Evolutionary conservation across 495 filamentous ascomycete genomes (phyloP), one percentile per base, ranked within the genome.

Genomic region (Terfezia boudieri): DNA sequence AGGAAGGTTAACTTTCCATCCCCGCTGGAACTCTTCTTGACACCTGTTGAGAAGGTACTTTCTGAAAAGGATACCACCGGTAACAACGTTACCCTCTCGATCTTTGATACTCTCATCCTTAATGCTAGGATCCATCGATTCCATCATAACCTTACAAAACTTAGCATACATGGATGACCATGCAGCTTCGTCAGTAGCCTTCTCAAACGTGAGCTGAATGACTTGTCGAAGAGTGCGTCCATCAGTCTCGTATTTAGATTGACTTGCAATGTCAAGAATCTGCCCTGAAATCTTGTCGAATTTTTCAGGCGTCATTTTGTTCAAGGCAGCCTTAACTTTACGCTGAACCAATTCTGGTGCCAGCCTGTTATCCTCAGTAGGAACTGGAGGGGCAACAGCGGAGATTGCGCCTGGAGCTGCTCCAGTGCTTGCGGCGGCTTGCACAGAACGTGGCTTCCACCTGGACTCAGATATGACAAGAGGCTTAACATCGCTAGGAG

Each of bases 271-370:
- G 38, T 80, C 76, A 26, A 96, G 75, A 53, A 99, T 94, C 67
- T 96, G 87, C 52, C 84, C 81, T 17, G 90, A 74, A 56, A 99
- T 94, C 73, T 82, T 86, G 60, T 95, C 87, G 66, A 99, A 99
- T 62, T 95, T 96, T 70, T 96, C 90, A 0, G 90, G 90, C 0
- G 90, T 95, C 92, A 99, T 96, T 81, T 96, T 96, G 77, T 99
- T 96, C 60, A 99, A 71, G 50, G 83, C 83, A 54, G 86, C 84
- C 78, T 99, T 99, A 64, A 96, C 92, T 78, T 96, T 99, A 58
- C 90, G 80, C 70, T 99, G 90, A 59, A 99, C 90, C 70, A 90
- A 79, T 57, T 88, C 86, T 16, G 90, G 92, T 56, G 89, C 73
- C 71, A 99, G 72, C 60, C 83, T 75, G 48, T 72, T 74, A 9